Percentiles rank a stretch among this genome's conserved stretches.
Conservation (phyloP, 768 basidiomycete species). For the Clitopilus passeckerianus region DNA sequence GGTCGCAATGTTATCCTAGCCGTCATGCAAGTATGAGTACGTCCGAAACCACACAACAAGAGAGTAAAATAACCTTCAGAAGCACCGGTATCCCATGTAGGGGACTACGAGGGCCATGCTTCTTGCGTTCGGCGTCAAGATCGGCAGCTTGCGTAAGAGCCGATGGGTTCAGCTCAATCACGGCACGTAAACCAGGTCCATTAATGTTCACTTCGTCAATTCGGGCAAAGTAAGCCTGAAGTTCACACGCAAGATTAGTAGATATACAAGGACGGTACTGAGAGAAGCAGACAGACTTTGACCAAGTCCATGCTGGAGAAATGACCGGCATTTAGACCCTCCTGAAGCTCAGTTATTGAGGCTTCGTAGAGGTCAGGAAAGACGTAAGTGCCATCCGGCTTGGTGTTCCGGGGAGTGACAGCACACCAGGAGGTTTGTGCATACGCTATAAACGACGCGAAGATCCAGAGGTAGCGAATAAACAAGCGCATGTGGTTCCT, state of each 20-base stretch:
- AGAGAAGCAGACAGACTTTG: conserved; percentile 30
- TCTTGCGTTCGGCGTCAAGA: conserved; percentile 39
- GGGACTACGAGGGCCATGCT: conserved; percentile 35
- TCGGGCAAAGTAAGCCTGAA: conserved; percentile 59
- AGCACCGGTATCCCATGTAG: conserved; percentile 53
- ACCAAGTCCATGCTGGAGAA: conserved; percentile 62
- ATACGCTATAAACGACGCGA: too few species aligned
- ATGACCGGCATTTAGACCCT: conserved; percentile 39
- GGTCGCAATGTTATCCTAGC: conserved; percentile 44
- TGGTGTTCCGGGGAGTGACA: too few species aligned
- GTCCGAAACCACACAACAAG: background rate
- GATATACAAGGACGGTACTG: background rate
- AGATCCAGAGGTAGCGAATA: too few species aligned
- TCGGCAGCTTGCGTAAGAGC: conserved; percentile 48
- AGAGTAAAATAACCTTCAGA: conserved; percentile 33
- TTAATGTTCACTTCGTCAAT: conserved; percentile 67
- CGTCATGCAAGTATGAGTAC: background rate
- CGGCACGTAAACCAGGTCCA: conserved; percentile 51
- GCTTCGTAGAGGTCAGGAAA: conserved; percentile 61
- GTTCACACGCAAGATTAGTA: background rate
- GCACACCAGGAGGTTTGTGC: too few species aligned
- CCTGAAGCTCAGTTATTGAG: conserved; percentile 48
- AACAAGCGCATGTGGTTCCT: too few species aligned
- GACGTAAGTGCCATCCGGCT: background rate
- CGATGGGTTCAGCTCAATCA: conserved; percentile 52